These are phyloP conservation scores for Claviceps fusiformis DNA, from an alignment of 2,329 filamentous ascomycete species.

Conservation along the genomic window DNA sequence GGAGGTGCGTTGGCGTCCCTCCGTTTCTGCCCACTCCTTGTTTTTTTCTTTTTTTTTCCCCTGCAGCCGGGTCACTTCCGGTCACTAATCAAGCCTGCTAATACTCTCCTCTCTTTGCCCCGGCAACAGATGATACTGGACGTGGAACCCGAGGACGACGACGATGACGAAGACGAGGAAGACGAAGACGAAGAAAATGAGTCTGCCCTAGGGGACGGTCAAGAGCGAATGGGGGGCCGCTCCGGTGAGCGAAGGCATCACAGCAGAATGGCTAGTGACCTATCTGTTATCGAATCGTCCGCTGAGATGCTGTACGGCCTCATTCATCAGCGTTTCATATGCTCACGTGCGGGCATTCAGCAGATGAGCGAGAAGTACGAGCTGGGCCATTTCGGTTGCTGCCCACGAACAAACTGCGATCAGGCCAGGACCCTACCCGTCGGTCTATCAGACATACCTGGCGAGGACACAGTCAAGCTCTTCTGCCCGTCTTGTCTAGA, in stretches of 20 bases:
- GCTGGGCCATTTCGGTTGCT: constrained; percentile 86
- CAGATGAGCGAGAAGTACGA: constrained; percentile 99
- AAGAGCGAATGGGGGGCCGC: constrained; percentile 34
- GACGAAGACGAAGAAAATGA: constrained; percentile 62
- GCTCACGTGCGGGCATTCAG: constrained; percentile 87
- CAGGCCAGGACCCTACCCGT: constrained; percentile 84
- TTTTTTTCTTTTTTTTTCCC: not conserved
- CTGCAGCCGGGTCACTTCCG: not conserved
- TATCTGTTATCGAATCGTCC: constrained; percentile 91
- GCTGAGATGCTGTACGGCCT: constrained; percentile 97
- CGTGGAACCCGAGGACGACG: constrained; percentile 89
- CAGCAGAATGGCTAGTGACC: constrained; percentile 76
- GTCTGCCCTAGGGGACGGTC: constrained; percentile 44
- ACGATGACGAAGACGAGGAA: constrained; percentile 75
- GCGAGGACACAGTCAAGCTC: constrained; percentile 94
- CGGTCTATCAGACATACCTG: constrained; percentile 84
- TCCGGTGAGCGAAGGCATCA: constrained; percentile 57
- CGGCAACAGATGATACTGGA: constrained; percentile 75
- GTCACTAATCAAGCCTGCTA: not conserved
- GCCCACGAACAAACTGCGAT: constrained; percentile 87
- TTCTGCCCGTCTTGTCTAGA: constrained; percentile 96
- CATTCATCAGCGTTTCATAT: constrained; percentile 98
- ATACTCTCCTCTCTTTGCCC: not conserved
- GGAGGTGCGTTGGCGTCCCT: constrained; percentile 41
- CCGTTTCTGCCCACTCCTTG: not conserved